Evolutionary conservation across 345 rosid species (phyloP), one percentile per base, ranked within the genome.

Genomic region (Heritiera littoralis): DNA sequence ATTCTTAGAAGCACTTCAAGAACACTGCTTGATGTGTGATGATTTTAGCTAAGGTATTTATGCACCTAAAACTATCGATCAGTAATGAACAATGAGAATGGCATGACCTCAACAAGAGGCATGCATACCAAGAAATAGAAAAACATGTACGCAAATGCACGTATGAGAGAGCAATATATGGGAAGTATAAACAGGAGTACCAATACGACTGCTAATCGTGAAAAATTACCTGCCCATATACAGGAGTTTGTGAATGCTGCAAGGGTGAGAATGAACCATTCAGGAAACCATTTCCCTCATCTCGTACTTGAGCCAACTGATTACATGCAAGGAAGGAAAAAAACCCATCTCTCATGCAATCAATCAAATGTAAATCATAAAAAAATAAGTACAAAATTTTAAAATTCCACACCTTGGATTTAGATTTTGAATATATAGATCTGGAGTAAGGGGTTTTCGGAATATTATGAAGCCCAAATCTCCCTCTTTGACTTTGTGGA

Each of bases 401-500:
- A 69, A n/a, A 74, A 75, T 72, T 80, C 80, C 55, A 85, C 86
- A 76, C 98, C 97, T 80, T 86, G 66, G 94, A 87, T 88, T 88
- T 93, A 10, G 96, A 86, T 84, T 81, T 84, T 78, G 97, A 90
- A 73, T 81, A 86, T 66, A 87, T 86, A 74, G 86, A 75, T 86
- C 95, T 90, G 68, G 99, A 87, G 85, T 94, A 89, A 63, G 99
- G 99, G 40, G 97, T 90, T 80, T 93, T 89, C 20, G 90, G 89
- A 78, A 94, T 85, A 84, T 84, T 87, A 68, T 79, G 93, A 84
- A 87, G 87, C 83, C 91, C 90, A 68, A 79, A 77, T 81, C 88
- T 88, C 64, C 85, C 86, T 81, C 92, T 89, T 84, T 90, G 91
- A 81, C 85, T 89, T 78, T 74, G 92, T 74, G 98, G 97, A 74